Evolutionary conservation across 2,329 filamentous ascomycete species (phyloP), one percentile per base, ranked within the genome.

Genomic region (Mariannaea elegans): DNA sequence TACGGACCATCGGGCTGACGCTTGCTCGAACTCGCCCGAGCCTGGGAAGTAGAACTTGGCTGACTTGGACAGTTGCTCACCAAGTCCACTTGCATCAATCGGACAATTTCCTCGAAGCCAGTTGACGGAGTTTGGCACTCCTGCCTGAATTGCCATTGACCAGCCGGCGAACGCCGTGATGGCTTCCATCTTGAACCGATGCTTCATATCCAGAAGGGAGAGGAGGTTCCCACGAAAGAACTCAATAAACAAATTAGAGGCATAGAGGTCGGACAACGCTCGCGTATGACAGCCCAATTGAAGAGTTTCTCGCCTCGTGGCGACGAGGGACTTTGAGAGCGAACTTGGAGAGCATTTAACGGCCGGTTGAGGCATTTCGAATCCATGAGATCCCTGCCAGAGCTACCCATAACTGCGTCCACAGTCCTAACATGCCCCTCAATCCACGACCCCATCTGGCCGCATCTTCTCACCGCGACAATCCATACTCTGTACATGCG

Each of bases 1-100:
- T 13, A 70, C 72, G 1, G 82, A 84, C 81, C 82, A 84, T 1
- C 82, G 76, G 2, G 68, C 71, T 0, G 79, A 76, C 7, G 75
- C 75, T 24, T 70, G 32, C 3, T 65, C 59, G 46, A 81, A 85
- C 12, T 69, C 75, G n/a, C 62, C 64, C 9, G 78, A 77, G 2
- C 75, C 78, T 0, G 80, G 79, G 18, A 67, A 73, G 64, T 79
- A 81, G 31, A 84, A 66, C 63, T 80, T 72, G 14, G 80, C 78
- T 2, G 58, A 56, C 12, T 61, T 41, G 1, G 81, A 84, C 7
- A 81, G 72, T 45, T 66, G 70, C 14, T 62, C 34, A 0, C 62
- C 65, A 8, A 80, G 72, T 5, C 68, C 63, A 7, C 54, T 50
- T n/a, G 65, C 24, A 31, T 70, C 65, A 13, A 32, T 34, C 1